These are phyloP conservation scores for Aspergillus cristatus DNA, from an alignment of 495 filamentous ascomycete genomes.

Conservation along the genomic window DNA sequence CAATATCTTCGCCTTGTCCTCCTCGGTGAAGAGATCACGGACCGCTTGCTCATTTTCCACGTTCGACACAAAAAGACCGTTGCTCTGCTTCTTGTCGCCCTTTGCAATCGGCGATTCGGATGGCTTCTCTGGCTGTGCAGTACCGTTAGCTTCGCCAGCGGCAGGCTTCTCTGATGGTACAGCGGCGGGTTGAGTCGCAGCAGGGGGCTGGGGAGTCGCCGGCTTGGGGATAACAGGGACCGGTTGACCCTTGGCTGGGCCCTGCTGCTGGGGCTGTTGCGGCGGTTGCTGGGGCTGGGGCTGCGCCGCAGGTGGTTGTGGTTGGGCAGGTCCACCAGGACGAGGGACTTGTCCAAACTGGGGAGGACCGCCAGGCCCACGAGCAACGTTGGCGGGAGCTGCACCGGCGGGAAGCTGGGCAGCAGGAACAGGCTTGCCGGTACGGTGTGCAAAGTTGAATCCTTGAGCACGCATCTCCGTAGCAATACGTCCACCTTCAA, in stretches of 20 bases:
- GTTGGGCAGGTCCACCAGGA: constrained; percentile 22
- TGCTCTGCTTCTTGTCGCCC: constrained; percentile 48
- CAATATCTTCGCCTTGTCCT: constrained; percentile 67
- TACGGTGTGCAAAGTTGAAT: constrained; percentile 97
- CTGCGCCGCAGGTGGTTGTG: too few relatives aligned
- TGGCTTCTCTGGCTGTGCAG: constrained; percentile 27
- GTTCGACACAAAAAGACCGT: constrained; percentile 77
- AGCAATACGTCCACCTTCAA: constrained; percentile 88
- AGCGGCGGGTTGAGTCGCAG: constrained; percentile 25
- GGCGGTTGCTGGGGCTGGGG: constrained; percentile 24
- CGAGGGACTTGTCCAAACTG: constrained; percentile 34
- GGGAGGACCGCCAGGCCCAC: constrained; percentile 21
- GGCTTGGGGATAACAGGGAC: constrained; percentile 46
- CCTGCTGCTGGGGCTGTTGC: constrained; percentile 23
- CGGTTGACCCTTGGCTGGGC: constrained; percentile 35
- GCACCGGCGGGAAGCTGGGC: constrained; percentile 32
- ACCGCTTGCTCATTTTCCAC: constrained; percentile 68
- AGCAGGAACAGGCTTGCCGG: constrained; percentile 34
- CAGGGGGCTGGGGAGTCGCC: constrained; percentile 42
- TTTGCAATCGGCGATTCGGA: constrained; percentile 29
- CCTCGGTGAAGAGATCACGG: constrained; percentile 67
- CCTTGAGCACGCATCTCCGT: constrained; percentile 98
- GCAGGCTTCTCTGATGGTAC: constrained; percentile 25
- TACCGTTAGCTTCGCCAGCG: constrained; percentile 27
- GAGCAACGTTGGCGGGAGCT: constrained; percentile 26